Evolutionary conservation across 1,139 yeast species (phyloP), one percentile per base, ranked within the genome.

Genomic region (Blastobotrys petasosporus): DNA sequence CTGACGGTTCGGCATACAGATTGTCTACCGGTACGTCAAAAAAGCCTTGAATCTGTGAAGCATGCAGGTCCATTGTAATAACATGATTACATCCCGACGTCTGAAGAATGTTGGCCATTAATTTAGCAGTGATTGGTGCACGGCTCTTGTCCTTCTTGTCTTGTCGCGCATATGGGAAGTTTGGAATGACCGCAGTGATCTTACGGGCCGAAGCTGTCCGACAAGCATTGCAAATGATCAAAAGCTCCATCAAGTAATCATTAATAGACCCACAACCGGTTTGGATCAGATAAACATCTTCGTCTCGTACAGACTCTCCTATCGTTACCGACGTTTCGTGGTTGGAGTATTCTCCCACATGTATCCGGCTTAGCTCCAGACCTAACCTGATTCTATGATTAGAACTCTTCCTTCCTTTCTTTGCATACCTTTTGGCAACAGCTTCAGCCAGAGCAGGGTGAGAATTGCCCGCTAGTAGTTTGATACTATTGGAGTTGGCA

Each of bases 31-130:
- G 97, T 11, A 86, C 87, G 57, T 85, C 85, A 59, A 92, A 92
- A 64, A 92, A 92, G n/a, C 98, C 98, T 69, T 92, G 98, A 60
- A 92, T 92, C 66, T 92, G 98, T n/a, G 95, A 83, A n/a, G 97
- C 97, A 61, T 92, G 98, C 58, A 92, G 73, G 64, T 92, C 98
- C 96, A 92, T 85, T 34, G 97, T 90, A 57, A 92, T 90, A 37
- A 92, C 94, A 66, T 92, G 98, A 66, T 88, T 81, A 66, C 97
- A 92, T 7, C 97, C 98, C 7, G 97, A 95, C 2, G 95, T 85
- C 45, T 92, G 86, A 51, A 92, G 73, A 84, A 92, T 79, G 62
- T 90, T 90, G 30, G 98, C 97, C 79, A 90, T 84, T 53, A 90
- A 75, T 66, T 88, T 90, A 44, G 97, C 97, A 9, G 97, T 88